phyloP scores from a whole-genome alignment of 1,139 yeast genomes.

The Lipomyces yarrowii region DNA sequence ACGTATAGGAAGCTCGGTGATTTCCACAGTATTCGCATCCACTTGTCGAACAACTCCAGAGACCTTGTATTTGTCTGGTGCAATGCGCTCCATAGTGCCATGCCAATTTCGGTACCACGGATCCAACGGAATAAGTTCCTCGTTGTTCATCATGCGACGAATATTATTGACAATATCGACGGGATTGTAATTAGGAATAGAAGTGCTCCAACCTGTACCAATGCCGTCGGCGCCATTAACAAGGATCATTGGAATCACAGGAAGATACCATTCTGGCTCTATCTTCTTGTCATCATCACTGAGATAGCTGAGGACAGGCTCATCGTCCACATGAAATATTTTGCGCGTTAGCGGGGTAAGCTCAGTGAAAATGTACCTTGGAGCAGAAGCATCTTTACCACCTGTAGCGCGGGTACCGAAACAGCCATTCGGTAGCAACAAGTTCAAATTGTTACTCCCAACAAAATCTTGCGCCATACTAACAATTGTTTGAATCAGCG shows the following conservation, averaged over 20 bases:
- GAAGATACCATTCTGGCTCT: conserved; percentile 95
- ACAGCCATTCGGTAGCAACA: conserved; percentile 88
- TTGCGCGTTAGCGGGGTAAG: conserved; percentile 72
- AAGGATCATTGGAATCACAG: conserved; percentile 86
- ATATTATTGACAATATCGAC: conserved; percentile 75
- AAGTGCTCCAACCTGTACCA: conserved; percentile 99
- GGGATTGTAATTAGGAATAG: conserved; percentile 90
- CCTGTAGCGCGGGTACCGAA: conserved; percentile 97
- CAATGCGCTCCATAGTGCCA: conserved; percentile 70
- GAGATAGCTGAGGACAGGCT: conserved; percentile 72
- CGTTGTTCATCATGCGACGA: conserved; percentile 64
- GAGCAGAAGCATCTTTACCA: conserved; percentile 98
- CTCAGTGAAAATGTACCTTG: conserved; percentile 94
- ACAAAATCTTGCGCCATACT: conserved; percentile 94
- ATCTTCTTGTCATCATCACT: conserved; percentile 94
- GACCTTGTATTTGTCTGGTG: conserved; percentile 68
- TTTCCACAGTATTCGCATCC: conserved; percentile 79
- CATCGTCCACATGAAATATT: conserved; percentile 79
- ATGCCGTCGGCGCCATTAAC: conserved; percentile 98
- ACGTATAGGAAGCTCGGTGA: conserved; percentile 89
- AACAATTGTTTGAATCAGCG: conserved; percentile 85
- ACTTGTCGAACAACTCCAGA: conserved; percentile 80
- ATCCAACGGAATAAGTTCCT: conserved; percentile 68
- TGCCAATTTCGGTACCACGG: conserved; percentile 99
- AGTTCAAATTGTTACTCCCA: conserved; percentile 86